Base-by-base conservation (phyloP, 2,329 filamentous ascomycete species). In the Sporothrix euskadiensis region DNA sequence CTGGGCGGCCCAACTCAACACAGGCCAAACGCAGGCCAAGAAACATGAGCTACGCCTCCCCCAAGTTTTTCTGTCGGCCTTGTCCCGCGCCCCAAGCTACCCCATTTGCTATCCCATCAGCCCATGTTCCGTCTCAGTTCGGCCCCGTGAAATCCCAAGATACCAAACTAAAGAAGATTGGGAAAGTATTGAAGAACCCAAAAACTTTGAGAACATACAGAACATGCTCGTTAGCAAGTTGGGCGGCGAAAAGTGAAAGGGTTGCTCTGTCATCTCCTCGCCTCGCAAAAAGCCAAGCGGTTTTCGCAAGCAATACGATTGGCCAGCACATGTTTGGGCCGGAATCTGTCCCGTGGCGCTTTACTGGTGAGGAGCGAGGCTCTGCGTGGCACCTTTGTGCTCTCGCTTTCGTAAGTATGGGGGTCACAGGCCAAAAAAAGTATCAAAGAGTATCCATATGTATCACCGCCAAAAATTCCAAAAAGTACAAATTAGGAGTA, bases 51-150 rank as follows among this genome's bases (percentile, higher is more conserved):
- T 22, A 19, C 61, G 44, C 65, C 65, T 68, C 44, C 63, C 22
- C 65, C 65, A 68, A 12, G 41, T 22, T 68, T n/a, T 6, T 14
- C 3, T 35, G 8, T 35, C 44, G 39, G 57, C 32, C 32, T 22
- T 59, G 16, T 61, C 57, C 57, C 57, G 32, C 61, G 44, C 52
- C 26, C 26, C 32, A 32, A 56, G 49, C 66, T 56, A 69, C 47
- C 66, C 47, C 47, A 22, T 41, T 69, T 56, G 56, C 41, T 56
- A 26, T 26, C 26, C 26, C 26, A 2, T 26, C 26, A 26, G 26
- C 16, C 19, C 35, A 63, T 41, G 22, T 26, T 12, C 8, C 52
- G 22, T 9, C 22, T 56, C 52, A 16, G 22, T 56, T 52, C 49
- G 49, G 49, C 66, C 49, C 66, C 47, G 30, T 54, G 19, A 41